Base-by-base conservation (phyloP, 805 yeast species). In the Jamesozyma jinghongensis region DNA sequence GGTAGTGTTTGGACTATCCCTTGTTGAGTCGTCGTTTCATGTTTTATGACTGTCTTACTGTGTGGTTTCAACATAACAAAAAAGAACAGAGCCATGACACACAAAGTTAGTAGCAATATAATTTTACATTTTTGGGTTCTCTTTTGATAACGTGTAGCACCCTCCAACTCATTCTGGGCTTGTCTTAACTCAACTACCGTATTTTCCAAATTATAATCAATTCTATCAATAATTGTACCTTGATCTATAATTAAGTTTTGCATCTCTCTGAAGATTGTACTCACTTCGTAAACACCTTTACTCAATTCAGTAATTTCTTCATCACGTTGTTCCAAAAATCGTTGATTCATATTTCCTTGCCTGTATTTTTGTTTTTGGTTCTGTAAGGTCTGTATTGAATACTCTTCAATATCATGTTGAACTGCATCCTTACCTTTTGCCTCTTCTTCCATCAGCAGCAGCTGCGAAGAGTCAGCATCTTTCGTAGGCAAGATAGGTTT, bases 171-270 rank as follows among this genome's bases (percentile, higher is more conserved):
- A 45, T 76, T 75, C 45, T 84, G 85, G 0, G 97, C 92, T 30
- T 70, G 72, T 53, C 79, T 77, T 44, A 90, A 73, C 48, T 86
- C 82, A 28, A 75, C 75, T 2, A 76, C 81, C n/a, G 95, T 81
- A 44, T 78, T 79, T 45, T 81, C 82, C 44, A 92, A 65, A 57
- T 92, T 92, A 60, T 90, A 92, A 62, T 90, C 98, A 42, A 92
- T 90, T 50, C 97, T 69, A 62, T 92, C 98, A 44, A 92, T 69
- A 34, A 92, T 73, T 0, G 96, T 85, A 1, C 98, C 98, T 63
- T 92, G 98, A 54, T 92, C 97, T 41, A 92, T 82, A 33, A 92
- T 85, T 71, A 92, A 70, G 30, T 79, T 76, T 54, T 94, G 97
- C 74, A 92, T 75, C 55, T 92, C 97, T 57, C 83, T 82, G 67